Evolutionary conservation across 495 filamentous ascomycete genomes (phyloP).

Genomic region (Trichoderma virens): DNA sequence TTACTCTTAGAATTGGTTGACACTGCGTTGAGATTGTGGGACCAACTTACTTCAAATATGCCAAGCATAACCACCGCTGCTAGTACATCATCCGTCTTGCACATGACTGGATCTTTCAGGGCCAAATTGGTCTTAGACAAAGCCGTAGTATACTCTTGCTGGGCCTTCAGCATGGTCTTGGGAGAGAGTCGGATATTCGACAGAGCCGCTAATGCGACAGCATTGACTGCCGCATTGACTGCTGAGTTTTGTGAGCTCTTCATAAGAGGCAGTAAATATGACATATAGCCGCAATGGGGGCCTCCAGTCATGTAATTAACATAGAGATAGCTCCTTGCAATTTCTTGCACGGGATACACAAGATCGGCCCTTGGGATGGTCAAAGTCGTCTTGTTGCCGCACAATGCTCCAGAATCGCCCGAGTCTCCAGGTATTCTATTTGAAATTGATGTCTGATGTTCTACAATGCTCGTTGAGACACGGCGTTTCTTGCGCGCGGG

Average conservation of each 20-base stretch:
- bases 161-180: not conserved
- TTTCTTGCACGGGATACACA: not conserved
- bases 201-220: not conserved
- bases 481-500: not conserved
- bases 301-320: not conserved
- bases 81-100: not conserved
- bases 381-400: not conserved
- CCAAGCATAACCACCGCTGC: not conserved
- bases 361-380: not conserved
- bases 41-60: not conserved
- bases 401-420: not conserved
- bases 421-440: not conserved
- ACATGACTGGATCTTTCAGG: not conserved
- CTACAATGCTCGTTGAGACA: not conserved
- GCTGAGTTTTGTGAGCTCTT: not conserved
- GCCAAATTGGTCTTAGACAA: not conserved
- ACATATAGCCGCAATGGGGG: not conserved
- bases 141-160: not conserved
- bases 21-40: not conserved
- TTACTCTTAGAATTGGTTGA: not conserved
- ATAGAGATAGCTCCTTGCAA: not conserved
- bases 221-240: not conserved
- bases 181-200: not conserved
- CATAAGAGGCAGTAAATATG: not conserved
- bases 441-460: not conserved